Evolutionary conservation across 805 yeast species (phyloP).

Genomic region (Metschnikowia rubicola): DNA sequence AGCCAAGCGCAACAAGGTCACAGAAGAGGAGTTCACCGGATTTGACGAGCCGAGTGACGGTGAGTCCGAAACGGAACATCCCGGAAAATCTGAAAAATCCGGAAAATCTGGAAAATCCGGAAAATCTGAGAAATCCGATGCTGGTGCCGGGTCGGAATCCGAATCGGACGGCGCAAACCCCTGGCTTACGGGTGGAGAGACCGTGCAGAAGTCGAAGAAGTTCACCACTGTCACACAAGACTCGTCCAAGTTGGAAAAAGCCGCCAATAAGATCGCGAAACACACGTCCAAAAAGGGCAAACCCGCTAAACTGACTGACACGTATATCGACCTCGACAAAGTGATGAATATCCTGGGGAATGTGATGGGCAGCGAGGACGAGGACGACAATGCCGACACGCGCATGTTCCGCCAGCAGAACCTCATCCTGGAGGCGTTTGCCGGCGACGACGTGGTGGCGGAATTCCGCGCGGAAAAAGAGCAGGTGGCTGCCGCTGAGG

Average conservation of each 20-base stretch:
- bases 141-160: slow-evolving; percentile 3
- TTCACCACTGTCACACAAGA: slow-evolving; percentile 30
- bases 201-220: slow-evolving; percentile 30
- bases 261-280: slow-evolving; percentile 40
- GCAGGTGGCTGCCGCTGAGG: slow-evolving; percentile 67
- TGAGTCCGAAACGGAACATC: neutral
- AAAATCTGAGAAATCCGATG: neutral
- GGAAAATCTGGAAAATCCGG: neutral
- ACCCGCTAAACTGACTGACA: slow-evolving; percentile 30
- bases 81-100: neutral
- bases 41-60: slow-evolving; percentile 8
- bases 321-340: slow-evolving; percentile 47
- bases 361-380: slow-evolving; percentile 27
- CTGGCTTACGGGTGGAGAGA: slow-evolving; percentile 28
- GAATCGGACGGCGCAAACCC: slow-evolving; percentile 30
- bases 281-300: slow-evolving; percentile 31
- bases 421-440: slow-evolving; percentile 86
- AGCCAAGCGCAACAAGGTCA: slow-evolving; percentile 9
- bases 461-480: slow-evolving; percentile 80
- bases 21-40: slow-evolving; percentile 12
- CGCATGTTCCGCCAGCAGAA: slow-evolving; percentile 75
- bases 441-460: slow-evolving; percentile 89
- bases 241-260: slow-evolving; percentile 36
- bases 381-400: slow-evolving; percentile 31
- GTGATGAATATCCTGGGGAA: slow-evolving; percentile 53